Conservation (phyloP, 2,329 filamentous ascomycete species). For the Sporothrix dimorphospora region DNA sequence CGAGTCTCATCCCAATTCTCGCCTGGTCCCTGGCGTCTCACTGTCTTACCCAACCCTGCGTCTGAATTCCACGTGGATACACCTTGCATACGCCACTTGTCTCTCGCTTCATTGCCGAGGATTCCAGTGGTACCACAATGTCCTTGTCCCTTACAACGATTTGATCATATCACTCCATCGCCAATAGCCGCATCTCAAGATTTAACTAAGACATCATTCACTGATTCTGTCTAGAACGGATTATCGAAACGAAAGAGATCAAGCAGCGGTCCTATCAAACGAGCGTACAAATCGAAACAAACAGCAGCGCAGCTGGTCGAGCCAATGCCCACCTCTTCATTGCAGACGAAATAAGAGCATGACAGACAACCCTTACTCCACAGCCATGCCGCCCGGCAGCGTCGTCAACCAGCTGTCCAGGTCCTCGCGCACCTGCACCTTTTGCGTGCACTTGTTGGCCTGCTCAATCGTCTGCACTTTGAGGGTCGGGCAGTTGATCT, state of each 20-base stretch:
- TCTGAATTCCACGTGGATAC: background rate
- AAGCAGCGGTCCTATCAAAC: background rate
- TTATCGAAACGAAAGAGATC: background rate
- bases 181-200: background rate
- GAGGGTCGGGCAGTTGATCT: constrained; percentile 41
- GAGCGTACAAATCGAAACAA: background rate
- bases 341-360: too few relatives aligned
- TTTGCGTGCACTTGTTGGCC: constrained; percentile 41
- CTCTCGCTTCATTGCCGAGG: background rate
- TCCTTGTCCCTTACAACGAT: background rate
- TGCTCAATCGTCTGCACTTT: constrained; percentile 40
- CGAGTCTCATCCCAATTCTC: background rate
- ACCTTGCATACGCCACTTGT: background rate
- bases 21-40: background rate
- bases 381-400: constrained; percentile 18
- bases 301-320: too few relatives aligned
- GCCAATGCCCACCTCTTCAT: too few relatives aligned
- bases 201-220: background rate
- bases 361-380: background rate
- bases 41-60: background rate
- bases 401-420: constrained; percentile 38
- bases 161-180: background rate
- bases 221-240: background rate
- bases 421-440: constrained; percentile 39
- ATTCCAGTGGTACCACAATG: background rate